Conservation (phyloP, 1,139 yeast genomes). For the Hansenula lynferdii region DNA sequence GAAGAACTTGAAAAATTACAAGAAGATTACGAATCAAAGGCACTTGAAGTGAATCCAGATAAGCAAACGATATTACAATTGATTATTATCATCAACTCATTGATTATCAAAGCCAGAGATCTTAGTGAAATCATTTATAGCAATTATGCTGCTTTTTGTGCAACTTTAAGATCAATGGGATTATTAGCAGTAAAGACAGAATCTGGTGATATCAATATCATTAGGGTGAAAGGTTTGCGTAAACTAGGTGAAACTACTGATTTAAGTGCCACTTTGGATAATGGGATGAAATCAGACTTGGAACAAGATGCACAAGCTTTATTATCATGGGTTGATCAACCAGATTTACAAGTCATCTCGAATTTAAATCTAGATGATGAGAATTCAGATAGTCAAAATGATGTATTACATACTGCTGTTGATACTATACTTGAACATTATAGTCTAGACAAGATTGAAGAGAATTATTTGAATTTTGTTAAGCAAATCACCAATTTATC, state of each 20-base stretch:
- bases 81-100: conserved; percentile 23
- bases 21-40: conserved; percentile 15
- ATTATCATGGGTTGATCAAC: conserved; percentile 14
- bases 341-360: conserved; percentile 11
- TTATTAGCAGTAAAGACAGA: conserved; percentile 48
- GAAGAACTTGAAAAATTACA: conserved; percentile 49
- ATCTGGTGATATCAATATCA: conserved; percentile 38
- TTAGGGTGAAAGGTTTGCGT: conserved; percentile 67
- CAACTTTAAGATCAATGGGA: conserved; percentile 68
- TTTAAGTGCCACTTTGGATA: conserved; percentile 12
- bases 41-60: conserved; percentile 6
- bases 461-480: conserved; percentile 18
- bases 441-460: conserved; percentile 19
- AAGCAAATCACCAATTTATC: conserved; percentile 23
- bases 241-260: conserved; percentile 29
- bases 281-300: conserved; percentile 19
- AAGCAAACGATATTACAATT: conserved; percentile 19
- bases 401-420: conserved; percentile 12
- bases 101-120: conserved; percentile 26
- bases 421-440: conserved; percentile 16
- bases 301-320: conserved; percentile 9
- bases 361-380: conserved; percentile 6
- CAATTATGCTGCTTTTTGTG: conserved; percentile 27
- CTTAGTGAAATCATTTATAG: conserved; percentile 23
- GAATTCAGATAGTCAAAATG: conserved; percentile 14